Conservation (phyloP, 768 basidiomycete species). For the Suillus variegatus region DNA sequence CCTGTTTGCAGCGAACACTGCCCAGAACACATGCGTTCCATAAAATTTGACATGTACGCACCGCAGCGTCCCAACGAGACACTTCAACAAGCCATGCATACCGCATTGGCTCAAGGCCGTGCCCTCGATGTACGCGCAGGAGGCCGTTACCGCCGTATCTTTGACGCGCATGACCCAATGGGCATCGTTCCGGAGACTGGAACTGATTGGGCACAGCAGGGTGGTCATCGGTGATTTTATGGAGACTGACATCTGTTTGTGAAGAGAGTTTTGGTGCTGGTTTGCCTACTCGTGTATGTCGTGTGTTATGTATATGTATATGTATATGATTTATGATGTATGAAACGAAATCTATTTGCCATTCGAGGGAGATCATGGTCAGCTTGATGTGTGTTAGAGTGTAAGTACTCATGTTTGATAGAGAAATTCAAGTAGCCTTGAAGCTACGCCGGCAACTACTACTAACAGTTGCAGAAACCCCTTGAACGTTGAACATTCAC, state of each 20-base stretch:
- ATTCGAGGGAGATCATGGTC: neutral
- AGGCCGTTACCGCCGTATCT: conserved; percentile 8
- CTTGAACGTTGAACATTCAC: too few relatives aligned
- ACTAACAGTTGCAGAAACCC: too few relatives aligned
- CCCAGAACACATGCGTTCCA: conserved; percentile 8
- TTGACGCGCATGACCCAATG: conserved; percentile 2
- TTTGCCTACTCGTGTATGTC: neutral
- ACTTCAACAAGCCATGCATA: neutral
- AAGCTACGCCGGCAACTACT: neutral
- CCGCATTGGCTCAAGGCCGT: conserved; percentile 11
- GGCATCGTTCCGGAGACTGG: conserved; percentile 15
- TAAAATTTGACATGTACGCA: conserved; percentile 14
- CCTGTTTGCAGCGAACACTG: neutral
- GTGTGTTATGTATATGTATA: neutral
- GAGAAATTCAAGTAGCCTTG: neutral
- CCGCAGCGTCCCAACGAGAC: neutral
- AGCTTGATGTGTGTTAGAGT: neutral
- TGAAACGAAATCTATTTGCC: neutral
- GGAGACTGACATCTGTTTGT: neutral
- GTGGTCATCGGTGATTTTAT: neutral
- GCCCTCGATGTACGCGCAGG: conserved; percentile 13
- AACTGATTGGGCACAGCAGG: conserved; percentile 2
- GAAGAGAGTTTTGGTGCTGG: neutral
- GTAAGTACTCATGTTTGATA: neutral
- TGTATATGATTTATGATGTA: neutral